phyloP scores from a whole-genome alignment of 352 stramenopile genomes.

The Phytophthora tentaculata region DNA sequence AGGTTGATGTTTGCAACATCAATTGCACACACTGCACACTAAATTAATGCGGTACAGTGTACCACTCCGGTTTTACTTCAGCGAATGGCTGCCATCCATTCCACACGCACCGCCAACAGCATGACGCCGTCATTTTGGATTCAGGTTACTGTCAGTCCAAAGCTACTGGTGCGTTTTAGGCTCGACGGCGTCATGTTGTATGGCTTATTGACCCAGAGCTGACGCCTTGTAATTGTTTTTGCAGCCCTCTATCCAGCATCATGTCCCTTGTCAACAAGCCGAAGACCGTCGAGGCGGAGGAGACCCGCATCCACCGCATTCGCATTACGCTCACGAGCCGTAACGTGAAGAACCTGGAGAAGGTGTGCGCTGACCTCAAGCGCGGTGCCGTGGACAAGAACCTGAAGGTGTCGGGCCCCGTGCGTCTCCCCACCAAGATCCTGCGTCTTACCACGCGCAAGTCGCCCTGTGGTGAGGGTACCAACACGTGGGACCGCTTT shows the following conservation, averaged over 20 bases:
- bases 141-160: constrained; percentile 92
- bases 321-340: constrained; percentile 99
- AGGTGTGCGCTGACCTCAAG: constrained; percentile 99
- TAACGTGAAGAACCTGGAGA: constrained; percentile 99
- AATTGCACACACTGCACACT: constrained; percentile 1
- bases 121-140: constrained; percentile 73
- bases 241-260: constrained; percentile 85
- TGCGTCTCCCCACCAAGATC: constrained; percentile 99
- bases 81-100: constrained; percentile 39
- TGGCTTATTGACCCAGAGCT: constrained; percentile 8
- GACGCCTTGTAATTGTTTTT: constrained; percentile 11
- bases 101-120: constrained; percentile 6
- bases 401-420: constrained; percentile 97
- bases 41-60: constrained; percentile 2
- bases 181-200: not conserved
- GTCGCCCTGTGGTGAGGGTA: constrained; percentile 98
- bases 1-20: constrained; percentile 9
- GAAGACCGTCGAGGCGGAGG: constrained; percentile 86
- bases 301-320: constrained; percentile 95
- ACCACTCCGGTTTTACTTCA: constrained; percentile 3
- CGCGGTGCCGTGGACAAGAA: constrained; percentile 98
- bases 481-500: constrained; percentile 99
- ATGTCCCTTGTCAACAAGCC: constrained; percentile 90
- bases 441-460: constrained; percentile 99
- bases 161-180: constrained; percentile 66